A percentile compares a stretch with the other conserved stretches of the same genome.
phyloP scores from a whole-genome alignment of 2,329 filamentous ascomycete genomes.

The Aquanectria penicillioides region DNA sequence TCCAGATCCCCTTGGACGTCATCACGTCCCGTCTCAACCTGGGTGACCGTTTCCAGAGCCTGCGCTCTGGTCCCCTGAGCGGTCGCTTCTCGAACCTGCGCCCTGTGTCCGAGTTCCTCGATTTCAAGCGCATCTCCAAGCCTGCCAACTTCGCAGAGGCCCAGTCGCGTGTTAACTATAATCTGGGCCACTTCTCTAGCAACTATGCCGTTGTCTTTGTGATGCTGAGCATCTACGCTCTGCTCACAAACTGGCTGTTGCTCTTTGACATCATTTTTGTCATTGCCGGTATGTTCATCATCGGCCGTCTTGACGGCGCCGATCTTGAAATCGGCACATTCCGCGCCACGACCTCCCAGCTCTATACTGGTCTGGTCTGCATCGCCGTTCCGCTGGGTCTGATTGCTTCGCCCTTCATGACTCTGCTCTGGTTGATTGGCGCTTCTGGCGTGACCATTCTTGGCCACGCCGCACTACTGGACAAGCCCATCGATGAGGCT shows the following conservation, averaged over 20 bases:
- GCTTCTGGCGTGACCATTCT: slow-evolving; percentile 93
- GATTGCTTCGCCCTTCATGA: slow-evolving; percentile 84
- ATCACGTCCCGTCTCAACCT: slow-evolving; percentile 92
- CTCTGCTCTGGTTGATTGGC: slow-evolving; percentile 94
- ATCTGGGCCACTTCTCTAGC: slow-evolving; percentile 95
- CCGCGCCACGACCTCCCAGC: slow-evolving; percentile 87
- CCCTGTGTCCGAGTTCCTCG: slow-evolving; percentile 92
- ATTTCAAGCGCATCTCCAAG: slow-evolving; percentile 95
- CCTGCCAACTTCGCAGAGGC: slow-evolving; percentile 90
- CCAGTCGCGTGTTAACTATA: slow-evolving; percentile 96
- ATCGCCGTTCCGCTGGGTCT: slow-evolving; percentile 87
- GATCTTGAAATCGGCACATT: slow-evolving; percentile 89
- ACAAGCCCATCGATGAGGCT: slow-evolving; percentile 99
- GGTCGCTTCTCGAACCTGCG: slow-evolving; percentile 92
- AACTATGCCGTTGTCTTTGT: slow-evolving; percentile 95
- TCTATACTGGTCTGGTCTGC: slow-evolving; percentile 89
- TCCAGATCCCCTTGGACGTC: slow-evolving; percentile 92
- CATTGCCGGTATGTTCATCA: slow-evolving; percentile 86
- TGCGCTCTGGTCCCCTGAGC: slow-evolving; percentile 81
- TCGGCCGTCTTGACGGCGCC: slow-evolving; percentile 87
- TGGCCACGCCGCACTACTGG: slow-evolving; percentile 94
- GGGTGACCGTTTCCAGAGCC: slow-evolving; percentile 82
- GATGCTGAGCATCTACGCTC: slow-evolving; percentile 95
- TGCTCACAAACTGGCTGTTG: slow-evolving; percentile 86
- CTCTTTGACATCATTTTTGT: slow-evolving; percentile 94